Conservation (phyloP, 179 eudicot genomes). For the Carnegiea gigantea region DNA sequence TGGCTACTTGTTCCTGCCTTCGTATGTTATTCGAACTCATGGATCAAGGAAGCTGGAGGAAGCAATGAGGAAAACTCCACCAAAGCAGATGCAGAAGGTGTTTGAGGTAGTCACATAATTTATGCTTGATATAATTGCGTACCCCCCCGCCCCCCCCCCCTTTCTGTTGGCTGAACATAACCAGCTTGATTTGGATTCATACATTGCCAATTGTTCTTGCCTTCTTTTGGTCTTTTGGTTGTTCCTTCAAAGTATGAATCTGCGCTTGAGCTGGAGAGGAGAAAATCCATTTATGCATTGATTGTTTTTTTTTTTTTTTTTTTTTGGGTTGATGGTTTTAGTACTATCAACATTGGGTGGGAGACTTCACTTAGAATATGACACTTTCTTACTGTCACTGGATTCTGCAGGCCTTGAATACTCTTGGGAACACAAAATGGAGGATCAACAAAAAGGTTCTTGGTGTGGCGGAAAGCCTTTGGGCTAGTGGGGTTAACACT, state of each 20-base stretch:
- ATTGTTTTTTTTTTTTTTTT: neutral
- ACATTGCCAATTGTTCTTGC: neutral
- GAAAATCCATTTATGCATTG: neutral
- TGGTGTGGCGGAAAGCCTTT: slow-evolving; percentile 71
- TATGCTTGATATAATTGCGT: slow-evolving; percentile 7
- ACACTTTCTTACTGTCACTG: slow-evolving; percentile 11
- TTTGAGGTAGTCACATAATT: slow-evolving; percentile 48
- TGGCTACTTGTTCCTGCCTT: slow-evolving; percentile 80
- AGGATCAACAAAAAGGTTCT: slow-evolving; percentile 71
- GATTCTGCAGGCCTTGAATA: slow-evolving; percentile 73
- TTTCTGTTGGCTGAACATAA: slow-evolving; percentile 10
- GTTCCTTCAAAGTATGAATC: neutral
- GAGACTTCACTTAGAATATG: neutral
- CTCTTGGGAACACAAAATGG: slow-evolving; percentile 88
- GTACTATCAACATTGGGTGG: neutral
- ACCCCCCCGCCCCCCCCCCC: no score
- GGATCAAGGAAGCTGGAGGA: slow-evolving; percentile 76
- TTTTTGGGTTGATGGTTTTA: neutral
- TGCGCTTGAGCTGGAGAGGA: neutral
- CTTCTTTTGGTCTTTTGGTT: neutral
- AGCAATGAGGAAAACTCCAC: slow-evolving; percentile 54
- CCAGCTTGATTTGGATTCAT: neutral
- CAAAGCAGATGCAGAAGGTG: slow-evolving; percentile 70
- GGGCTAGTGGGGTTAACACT: slow-evolving; percentile 82
- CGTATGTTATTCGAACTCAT: slow-evolving; percentile 87